phyloP scores from a whole-genome alignment of 1,139 yeast genomes.

The Nakaseomyces sp. region DNA sequence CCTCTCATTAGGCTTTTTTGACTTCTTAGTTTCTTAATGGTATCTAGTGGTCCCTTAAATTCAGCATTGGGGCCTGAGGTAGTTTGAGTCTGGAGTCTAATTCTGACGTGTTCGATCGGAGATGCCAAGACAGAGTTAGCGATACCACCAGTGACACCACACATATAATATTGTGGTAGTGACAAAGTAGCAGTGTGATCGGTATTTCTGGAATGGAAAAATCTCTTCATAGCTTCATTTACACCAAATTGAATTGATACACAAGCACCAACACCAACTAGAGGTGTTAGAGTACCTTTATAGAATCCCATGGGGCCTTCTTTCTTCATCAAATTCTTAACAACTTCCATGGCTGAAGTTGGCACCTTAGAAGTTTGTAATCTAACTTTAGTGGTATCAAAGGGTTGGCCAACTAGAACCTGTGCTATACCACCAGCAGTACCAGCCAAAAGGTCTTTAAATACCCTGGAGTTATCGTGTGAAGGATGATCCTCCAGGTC shows the following conservation, averaged over 20 bases:
- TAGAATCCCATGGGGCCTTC: slow-evolving; percentile 82
- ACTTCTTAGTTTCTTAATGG: slow-evolving; percentile 49
- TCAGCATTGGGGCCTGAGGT: slow-evolving; percentile 35
- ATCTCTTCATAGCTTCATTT: slow-evolving; percentile 85
- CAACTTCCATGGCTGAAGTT: slow-evolving; percentile 65
- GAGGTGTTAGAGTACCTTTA: slow-evolving; percentile 80
- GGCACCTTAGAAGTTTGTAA: slow-evolving; percentile 75
- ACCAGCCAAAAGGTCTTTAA: slow-evolving; percentile 80
- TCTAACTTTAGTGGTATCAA: slow-evolving; percentile 88
- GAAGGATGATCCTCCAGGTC: slow-evolving; percentile 19
- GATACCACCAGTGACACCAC: slow-evolving; percentile 85
- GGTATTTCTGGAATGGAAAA: slow-evolving; percentile 19
- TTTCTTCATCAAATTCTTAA: slow-evolving; percentile 53
- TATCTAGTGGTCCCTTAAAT: slow-evolving; percentile 66
- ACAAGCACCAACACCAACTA: slow-evolving; percentile 90
- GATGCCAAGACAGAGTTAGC: slow-evolving; percentile 81
- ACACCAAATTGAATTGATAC: slow-evolving; percentile 83
- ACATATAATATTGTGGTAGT: slow-evolving; percentile 55
- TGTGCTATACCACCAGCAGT: slow-evolving; percentile 93
- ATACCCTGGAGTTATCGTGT: slow-evolving; percentile 39
- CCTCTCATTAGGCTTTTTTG: slow-evolving; percentile 74
- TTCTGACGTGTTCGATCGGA: slow-evolving; percentile 90
- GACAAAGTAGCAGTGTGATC: slow-evolving; percentile 33
- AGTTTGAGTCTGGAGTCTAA: slow-evolving; percentile 71
- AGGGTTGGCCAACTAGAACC: slow-evolving; percentile 93